Evolutionary conservation across 2,329 filamentous ascomycete species (phyloP).

Genomic region (Nannizziopsis barbatae): DNA sequence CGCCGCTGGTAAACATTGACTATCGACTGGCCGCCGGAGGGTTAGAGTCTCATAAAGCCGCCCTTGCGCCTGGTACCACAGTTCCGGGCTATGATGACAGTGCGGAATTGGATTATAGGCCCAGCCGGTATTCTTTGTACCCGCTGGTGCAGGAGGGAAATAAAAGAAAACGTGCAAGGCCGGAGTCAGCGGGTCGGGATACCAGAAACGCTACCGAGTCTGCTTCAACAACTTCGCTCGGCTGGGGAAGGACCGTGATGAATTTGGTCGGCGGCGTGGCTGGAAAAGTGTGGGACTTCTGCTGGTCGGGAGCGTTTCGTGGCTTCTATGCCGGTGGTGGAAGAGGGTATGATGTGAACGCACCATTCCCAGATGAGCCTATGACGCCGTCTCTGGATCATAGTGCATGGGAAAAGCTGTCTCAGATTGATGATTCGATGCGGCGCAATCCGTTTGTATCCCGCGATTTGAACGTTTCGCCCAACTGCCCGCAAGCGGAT

Average conservation of each 20-base stretch:
- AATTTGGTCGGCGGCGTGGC: slow-evolving; percentile 32
- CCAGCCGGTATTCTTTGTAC: slow-evolving; percentile 29
- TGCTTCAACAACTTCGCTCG: slow-evolving; percentile 4
- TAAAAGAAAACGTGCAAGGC: slow-evolving; percentile 12
- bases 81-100: slow-evolving; percentile 14
- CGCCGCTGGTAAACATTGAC: slow-evolving; percentile 30
- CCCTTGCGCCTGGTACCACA: slow-evolving; percentile 14
- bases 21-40: slow-evolving; percentile 29
- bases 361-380: slow-evolving; percentile 6
- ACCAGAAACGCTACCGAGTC: not conserved
- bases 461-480: slow-evolving; percentile 1
- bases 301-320: slow-evolving; percentile 57
- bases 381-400: slow-evolving; percentile 17
- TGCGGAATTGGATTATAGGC: slow-evolving; percentile 32
- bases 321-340: slow-evolving; percentile 85
- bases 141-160: slow-evolving; percentile 6
- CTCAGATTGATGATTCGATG: slow-evolving; percentile 19
- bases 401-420: slow-evolving; percentile 23
- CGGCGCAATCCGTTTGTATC: not conserved
- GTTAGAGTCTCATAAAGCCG: slow-evolving; percentile 23
- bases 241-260: slow-evolving; percentile 29
- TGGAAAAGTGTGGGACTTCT: slow-evolving; percentile 77
- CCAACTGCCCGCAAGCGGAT: not conserved
- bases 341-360: slow-evolving; percentile 51
- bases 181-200: slow-evolving; percentile 4